Evolutionary conservation across 768 basidiomycete genomes (phyloP).

Genomic region (Dioszegia aurantiaca): DNA sequence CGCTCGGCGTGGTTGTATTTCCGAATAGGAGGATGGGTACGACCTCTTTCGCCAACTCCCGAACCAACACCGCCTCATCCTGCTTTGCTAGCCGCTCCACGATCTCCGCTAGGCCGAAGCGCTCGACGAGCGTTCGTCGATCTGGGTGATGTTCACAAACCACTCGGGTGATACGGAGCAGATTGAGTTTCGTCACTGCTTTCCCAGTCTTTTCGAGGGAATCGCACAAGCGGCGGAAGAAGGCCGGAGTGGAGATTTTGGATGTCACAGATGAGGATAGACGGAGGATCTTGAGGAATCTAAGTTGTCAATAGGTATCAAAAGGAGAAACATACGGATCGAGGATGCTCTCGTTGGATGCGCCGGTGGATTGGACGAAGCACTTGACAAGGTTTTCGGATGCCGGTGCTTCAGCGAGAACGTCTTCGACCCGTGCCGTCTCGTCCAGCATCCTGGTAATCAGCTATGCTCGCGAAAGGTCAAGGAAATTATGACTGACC

Average conservation of each 20-base stretch:
- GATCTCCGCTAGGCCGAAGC: constrained; percentile 74
- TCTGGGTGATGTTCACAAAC: constrained; percentile 90
- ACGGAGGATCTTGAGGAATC: constrained; percentile 79
- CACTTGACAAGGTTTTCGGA: constrained; percentile 91
- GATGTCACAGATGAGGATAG: constrained; percentile 71
- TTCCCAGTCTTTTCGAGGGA: constrained; percentile 68
- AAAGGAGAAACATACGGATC: constrained; percentile 42
- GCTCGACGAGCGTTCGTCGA: constrained; percentile 72
- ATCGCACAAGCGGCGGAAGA: constrained; percentile 85
- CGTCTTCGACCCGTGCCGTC: constrained; percentile 86
- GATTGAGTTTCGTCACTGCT: constrained; percentile 83
- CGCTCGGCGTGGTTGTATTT: constrained; percentile 4
- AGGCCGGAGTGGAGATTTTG: constrained; percentile 72
- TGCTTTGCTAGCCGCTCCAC: constrained; percentile 75
- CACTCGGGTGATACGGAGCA: constrained; percentile 76
- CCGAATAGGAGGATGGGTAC: constrained; percentile 35
- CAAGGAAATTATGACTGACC: constrained; percentile 58
- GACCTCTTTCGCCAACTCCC: constrained; percentile 59
- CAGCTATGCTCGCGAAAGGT: too few relatives aligned
- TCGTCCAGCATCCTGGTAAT: constrained; percentile 97
- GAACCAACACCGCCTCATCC: constrained; percentile 86
- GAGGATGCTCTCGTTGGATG: constrained; percentile 48
- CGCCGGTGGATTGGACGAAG: constrained; percentile 51
- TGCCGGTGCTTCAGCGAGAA: constrained; percentile 69
- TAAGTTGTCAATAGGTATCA: constrained; percentile 11